These are phyloP conservation scores for Alloascoidea hylecoeti DNA, from an alignment of 805 yeast genomes.

Conservation along the genomic window DNA sequence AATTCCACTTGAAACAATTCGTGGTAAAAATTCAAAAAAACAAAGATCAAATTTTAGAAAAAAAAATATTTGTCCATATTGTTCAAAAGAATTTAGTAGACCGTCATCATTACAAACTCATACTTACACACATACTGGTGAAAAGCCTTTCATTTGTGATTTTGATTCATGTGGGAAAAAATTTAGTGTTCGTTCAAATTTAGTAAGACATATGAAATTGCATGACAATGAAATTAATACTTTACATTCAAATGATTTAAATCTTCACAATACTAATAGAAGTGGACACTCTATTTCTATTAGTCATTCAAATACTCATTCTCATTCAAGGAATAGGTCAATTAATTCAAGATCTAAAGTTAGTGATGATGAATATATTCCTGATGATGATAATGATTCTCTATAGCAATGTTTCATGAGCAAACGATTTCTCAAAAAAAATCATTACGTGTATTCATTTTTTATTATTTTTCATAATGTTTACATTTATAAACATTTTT, in stretches of 20 bases:
- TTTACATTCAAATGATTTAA: not conserved
- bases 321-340: not conserved
- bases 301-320: not conserved
- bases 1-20: too few relatives aligned
- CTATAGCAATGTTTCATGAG: too few relatives aligned
- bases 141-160: conserved; percentile 54
- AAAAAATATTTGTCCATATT: conserved; percentile 27
- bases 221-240: conserved; percentile 22
- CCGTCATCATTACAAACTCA: conserved; percentile 79
- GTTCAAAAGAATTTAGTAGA: conserved; percentile 69
- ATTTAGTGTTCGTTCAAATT: conserved; percentile 69
- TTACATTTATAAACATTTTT: not conserved
- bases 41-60: conserved; percentile 6
- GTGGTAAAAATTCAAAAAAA: too few relatives aligned
- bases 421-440: too few relatives aligned
- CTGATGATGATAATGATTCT: too few relatives aligned
- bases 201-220: conserved; percentile 69
- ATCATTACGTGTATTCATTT: not conserved
- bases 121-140: conserved; percentile 71
- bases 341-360: not conserved
- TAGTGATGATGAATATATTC: not conserved
- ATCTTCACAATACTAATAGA: not conserved
- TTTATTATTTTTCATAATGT: not conserved
- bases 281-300: too few relatives aligned
- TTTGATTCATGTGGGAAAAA: conserved; percentile 56